Conservation (phyloP, 2,329 filamentous ascomycete species). For the Claviceps sp. region DNA sequence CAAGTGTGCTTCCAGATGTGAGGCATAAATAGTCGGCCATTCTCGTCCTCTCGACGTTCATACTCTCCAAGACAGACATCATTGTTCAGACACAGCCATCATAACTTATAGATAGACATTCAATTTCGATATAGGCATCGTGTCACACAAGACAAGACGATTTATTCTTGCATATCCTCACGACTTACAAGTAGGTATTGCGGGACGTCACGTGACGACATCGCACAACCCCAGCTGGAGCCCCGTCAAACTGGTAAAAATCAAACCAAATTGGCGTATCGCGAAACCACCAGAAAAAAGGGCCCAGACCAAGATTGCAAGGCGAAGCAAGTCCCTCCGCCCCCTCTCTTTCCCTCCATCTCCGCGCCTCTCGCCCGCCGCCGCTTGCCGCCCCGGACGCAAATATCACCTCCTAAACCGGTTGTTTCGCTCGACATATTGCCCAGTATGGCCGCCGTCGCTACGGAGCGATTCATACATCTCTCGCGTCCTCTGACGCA, state of each 20-base stretch:
- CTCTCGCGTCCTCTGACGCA: constrained; percentile 85
- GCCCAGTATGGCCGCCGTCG: constrained; percentile 64
- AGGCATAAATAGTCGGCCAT: too few species aligned
- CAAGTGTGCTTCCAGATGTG: too few species aligned
- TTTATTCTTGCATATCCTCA: constrained; percentile 17
- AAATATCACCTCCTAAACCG: background rate
- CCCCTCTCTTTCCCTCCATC: constrained; percentile 6
- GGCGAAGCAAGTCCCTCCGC: background rate
- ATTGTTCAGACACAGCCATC: too few species aligned
- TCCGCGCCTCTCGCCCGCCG: constrained; percentile 7
- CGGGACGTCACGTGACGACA: constrained; percentile 15
- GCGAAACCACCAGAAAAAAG: constrained; percentile 11
- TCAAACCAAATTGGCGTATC: constrained; percentile 27
- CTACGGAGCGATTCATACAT: constrained; percentile 81
- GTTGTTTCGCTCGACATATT: constrained; percentile 11
- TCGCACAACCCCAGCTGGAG: constrained; percentile 35
- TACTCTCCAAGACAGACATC: too few species aligned
- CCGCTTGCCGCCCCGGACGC: constrained; percentile 7
- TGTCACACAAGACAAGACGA: too few species aligned
- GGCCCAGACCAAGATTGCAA: background rate
- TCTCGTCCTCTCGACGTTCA: too few species aligned
- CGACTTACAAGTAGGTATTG: constrained; percentile 23
- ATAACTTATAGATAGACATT: too few species aligned
- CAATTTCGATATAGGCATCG: too few species aligned
- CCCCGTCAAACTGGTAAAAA: constrained; percentile 28